phyloP scores from a whole-genome alignment of 768 basidiomycete genomes.

The Kwoniella sp. region DNA sequence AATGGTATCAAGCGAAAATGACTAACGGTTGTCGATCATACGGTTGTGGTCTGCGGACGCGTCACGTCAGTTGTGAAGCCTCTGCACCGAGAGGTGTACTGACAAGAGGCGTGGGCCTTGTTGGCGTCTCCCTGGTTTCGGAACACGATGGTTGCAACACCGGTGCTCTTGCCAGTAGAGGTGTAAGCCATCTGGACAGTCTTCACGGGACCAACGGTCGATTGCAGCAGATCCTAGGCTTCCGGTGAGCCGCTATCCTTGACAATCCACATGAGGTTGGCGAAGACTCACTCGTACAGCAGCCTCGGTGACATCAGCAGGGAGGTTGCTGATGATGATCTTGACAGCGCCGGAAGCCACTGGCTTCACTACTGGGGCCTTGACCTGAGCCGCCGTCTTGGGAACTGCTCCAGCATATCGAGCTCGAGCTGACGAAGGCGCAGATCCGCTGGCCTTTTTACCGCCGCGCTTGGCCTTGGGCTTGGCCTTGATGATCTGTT shows the following conservation, averaged over 20 bases:
- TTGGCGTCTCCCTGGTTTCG: conserved; percentile 78
- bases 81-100: conserved; percentile 4
- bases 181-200: conserved; percentile 84
- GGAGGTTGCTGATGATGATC: conserved; percentile 93
- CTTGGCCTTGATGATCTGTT: conserved; percentile 46
- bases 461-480: conserved; percentile 33
- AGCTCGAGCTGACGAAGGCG: conserved; percentile 45
- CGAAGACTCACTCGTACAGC: conserved; percentile 74
- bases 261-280: too few relatives aligned
- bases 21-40: conserved; percentile 99
- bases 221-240: conserved; percentile 81
- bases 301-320: conserved; percentile 82
- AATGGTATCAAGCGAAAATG: conserved; percentile 52
- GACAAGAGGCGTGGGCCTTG: conserved; percentile 79
- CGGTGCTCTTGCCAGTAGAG: conserved; percentile 78
- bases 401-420: conserved; percentile 51
- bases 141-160: conserved; percentile 82
- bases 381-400: conserved; percentile 23
- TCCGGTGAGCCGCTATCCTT: too few relatives aligned
- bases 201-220: conserved; percentile 80
- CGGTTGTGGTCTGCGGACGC: conserved; percentile 76
- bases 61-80: conserved; percentile 7
- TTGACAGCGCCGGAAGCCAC: conserved; percentile 61
- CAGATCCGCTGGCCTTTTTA: conserved; percentile 21
- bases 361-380: conserved; percentile 22